phyloP scores from a whole-genome alignment of 2,329 filamentous ascomycete genomes.

The Colletotrichum euphorbiae region DNA sequence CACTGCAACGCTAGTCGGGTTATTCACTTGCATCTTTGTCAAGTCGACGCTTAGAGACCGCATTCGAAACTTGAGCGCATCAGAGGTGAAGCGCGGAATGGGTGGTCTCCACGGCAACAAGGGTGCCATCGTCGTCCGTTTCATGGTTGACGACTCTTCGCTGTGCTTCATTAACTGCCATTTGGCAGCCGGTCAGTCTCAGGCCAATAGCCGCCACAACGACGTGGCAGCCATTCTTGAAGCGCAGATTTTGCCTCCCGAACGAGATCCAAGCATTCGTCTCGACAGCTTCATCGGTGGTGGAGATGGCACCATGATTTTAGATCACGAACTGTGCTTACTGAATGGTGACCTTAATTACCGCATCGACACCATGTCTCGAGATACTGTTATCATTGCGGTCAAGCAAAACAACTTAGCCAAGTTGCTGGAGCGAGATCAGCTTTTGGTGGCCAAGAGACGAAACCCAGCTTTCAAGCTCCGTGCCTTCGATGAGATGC shows the following conservation, averaged over 20 bases:
- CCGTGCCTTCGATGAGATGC: constrained; percentile 88
- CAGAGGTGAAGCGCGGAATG: constrained; percentile 96
- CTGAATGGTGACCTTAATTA: constrained; percentile 98
- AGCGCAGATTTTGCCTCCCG: constrained; percentile 76
- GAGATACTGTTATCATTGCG: constrained; percentile 89
- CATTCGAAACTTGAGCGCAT: constrained; percentile 80
- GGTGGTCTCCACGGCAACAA: constrained; percentile 97
- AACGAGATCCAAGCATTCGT: constrained; percentile 74
- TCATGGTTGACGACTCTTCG: constrained; percentile 92
- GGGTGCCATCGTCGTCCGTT: constrained; percentile 91
- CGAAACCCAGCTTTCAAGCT: constrained; percentile 92
- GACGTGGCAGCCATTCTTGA: constrained; percentile 93
- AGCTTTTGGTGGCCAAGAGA: constrained; percentile 87
- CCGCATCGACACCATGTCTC: constrained; percentile 96
- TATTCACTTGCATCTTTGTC: constrained; percentile 97
- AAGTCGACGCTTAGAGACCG: constrained; percentile 81
- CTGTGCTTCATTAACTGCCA: constrained; percentile 98
- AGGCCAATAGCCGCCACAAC: constrained; percentile 91
- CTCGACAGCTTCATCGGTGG: constrained; percentile 87
- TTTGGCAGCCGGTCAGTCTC: constrained; percentile 91
- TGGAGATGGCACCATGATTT: constrained; percentile 93
- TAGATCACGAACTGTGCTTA: constrained; percentile 98
- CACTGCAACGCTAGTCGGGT: constrained; percentile 88
- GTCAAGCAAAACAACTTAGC: constrained; percentile 83
- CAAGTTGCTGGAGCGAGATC: constrained; percentile 92